Percentiles rank a stretch among this genome's conserved stretches.
Conservation (phyloP, 768 basidiomycete genomes). For the Pisolithus albus region DNA sequence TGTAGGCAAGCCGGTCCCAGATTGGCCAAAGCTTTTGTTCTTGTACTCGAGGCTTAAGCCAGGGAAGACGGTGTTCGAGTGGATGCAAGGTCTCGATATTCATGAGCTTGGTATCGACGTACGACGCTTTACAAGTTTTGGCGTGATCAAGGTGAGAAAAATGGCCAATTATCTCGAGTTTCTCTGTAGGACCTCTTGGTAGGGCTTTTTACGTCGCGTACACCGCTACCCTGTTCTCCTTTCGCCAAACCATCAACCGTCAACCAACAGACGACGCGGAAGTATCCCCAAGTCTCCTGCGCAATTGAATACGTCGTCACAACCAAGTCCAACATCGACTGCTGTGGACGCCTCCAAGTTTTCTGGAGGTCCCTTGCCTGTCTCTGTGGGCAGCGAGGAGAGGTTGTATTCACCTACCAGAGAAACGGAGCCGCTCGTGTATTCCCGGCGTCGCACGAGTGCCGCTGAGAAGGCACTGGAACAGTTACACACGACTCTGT, state of each 20-base stretch:
- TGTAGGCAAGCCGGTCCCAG: constrained; percentile 53
- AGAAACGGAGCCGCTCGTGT: constrained; percentile 29
- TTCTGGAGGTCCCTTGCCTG: constrained; percentile 17
- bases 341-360: constrained; percentile 10
- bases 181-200: not conserved
- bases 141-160: constrained; percentile 77
- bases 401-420: constrained; percentile 19
- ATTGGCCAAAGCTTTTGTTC: constrained; percentile 83
- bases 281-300: constrained; percentile 21
- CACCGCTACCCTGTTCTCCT: constrained; percentile 87
- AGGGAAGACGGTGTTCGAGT: constrained; percentile 77
- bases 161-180: constrained; percentile 3
- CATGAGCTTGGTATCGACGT: constrained; percentile 76
- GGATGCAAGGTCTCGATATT: constrained; percentile 77
- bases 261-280: constrained; percentile 21
- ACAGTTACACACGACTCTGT: constrained; percentile 53
- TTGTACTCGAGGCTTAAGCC: constrained; percentile 83
- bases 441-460: constrained; percentile 44
- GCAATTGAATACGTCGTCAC: constrained; percentile 9
- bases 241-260: constrained; percentile 28
- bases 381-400: constrained; percentile 14
- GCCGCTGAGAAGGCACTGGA: constrained; percentile 66
- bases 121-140: constrained; percentile 93
- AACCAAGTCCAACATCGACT: constrained; percentile 3
- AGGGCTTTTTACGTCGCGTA: constrained; percentile 89